phyloP scores from a whole-genome alignment of 371 early-diverging fungal genomes.

The Mucor lusitanicus region DNA sequence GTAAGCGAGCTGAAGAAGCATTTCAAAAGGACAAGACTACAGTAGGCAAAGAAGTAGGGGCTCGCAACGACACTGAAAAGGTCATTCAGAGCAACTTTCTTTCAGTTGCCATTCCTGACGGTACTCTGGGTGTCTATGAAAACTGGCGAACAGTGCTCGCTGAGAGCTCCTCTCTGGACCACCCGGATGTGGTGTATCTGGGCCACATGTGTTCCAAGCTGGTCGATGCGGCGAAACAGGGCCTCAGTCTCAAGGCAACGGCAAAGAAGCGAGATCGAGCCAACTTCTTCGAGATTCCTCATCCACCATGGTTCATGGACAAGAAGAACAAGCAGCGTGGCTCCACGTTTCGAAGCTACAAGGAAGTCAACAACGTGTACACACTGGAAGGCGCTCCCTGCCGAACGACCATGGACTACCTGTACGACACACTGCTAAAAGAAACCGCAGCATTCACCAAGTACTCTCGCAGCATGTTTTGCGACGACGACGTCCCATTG shows the following conservation, averaged over 20 bases:
- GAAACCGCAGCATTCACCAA: conserved; percentile 34
- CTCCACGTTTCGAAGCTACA: conserved; percentile 17
- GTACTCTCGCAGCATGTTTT: conserved; percentile 33
- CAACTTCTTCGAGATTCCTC: conserved; percentile 17
- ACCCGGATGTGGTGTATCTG: conserved; percentile 41
- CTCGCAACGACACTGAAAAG: conserved; percentile 6
- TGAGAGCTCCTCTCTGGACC: conserved; percentile 31
- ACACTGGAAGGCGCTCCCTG: conserved; percentile 13
- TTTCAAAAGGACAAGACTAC: conserved; percentile 35
- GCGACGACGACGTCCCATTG: conserved; percentile 24
- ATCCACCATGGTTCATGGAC: conserved; percentile 48
- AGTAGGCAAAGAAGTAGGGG: conserved; percentile 16
- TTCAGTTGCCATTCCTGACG: conserved; percentile 33
- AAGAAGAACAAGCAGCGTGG: conserved; percentile 35
- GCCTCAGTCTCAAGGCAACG: conserved; percentile 28
- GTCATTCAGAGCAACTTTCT: conserved; percentile 35
- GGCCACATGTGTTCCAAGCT: conserved; percentile 51
- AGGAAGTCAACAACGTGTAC: conserved; percentile 23
- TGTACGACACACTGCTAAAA: conserved; percentile 29
- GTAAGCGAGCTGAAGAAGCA: conserved; percentile 21
- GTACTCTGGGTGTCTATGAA: conserved; percentile 40
- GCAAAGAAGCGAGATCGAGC: conserved; percentile 20
- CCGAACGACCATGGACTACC: conserved; percentile 40
- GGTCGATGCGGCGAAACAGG: conserved; percentile 55
- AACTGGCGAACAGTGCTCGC: conserved; percentile 45